These are phyloP conservation scores for Fomitopsis schrenkii DNA, from an alignment of 1,284 basidiomycete species.

Conservation along the genomic window DNA sequence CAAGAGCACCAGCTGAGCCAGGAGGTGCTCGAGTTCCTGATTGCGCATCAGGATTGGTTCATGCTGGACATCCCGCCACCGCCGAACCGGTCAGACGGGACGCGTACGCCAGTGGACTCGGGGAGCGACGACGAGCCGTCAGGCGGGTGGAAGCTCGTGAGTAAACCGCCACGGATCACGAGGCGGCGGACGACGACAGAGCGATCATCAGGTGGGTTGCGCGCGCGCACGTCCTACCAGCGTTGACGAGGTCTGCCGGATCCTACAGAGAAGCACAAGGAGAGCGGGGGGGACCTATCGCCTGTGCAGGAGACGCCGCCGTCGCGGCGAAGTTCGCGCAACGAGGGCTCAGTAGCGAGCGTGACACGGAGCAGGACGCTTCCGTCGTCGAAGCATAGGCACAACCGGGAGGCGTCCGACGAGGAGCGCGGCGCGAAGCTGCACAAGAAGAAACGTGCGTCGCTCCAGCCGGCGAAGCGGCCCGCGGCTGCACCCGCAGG, in stretches of 20 bases:
- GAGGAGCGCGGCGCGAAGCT: conserved; percentile 39
- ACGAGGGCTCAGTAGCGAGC: conserved; percentile 29
- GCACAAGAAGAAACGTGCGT: conserved; percentile 44
- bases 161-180: conserved; percentile 33
- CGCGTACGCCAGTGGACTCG: conserved; percentile 32
- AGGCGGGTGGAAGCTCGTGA: conserved; percentile 43
- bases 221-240: not conserved
- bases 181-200: conserved; percentile 56
- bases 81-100: conserved; percentile 30
- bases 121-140: conserved; percentile 38
- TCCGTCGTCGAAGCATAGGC: conserved; percentile 39
- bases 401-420: conserved; percentile 21
- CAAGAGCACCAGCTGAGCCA: conserved; percentile 86
- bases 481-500: conserved; percentile 10
- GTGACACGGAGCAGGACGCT: conserved; percentile 59
- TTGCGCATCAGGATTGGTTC: conserved; percentile 85
- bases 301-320: conserved; percentile 40
- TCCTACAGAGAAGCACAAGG: conserved; percentile 20
- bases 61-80: conserved; percentile 79
- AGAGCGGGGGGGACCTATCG: conserved; percentile 28
- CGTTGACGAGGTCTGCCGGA: not conserved
- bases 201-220: conserved; percentile 36
- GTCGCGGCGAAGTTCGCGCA: conserved; percentile 13
- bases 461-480: conserved; percentile 28
- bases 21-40: conserved; percentile 91